phyloP scores from a whole-genome alignment of 1,139 yeast genomes.

The Protomyces inouyei region DNA sequence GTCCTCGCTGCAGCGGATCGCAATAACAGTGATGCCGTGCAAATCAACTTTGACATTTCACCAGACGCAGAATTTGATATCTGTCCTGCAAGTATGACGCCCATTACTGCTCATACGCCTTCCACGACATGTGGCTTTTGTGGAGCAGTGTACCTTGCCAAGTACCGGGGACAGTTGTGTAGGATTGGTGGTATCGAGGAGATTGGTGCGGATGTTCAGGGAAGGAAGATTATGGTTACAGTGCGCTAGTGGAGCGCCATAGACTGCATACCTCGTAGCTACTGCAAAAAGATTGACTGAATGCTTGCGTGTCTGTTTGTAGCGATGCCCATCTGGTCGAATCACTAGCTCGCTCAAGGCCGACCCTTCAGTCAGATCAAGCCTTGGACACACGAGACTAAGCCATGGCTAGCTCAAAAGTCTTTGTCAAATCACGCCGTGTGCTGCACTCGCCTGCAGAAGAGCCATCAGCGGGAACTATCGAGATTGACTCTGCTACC shows the following conservation, averaged over 20 bases:
- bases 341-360: too few relatives aligned
- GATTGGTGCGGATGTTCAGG: conserved; percentile 95
- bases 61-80: conserved; percentile 76
- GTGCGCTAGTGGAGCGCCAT: neutral
- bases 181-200: conserved; percentile 67
- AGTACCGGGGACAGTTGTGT: conserved; percentile 75
- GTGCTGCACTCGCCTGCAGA: conserved; percentile 1
- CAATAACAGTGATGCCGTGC: conserved; percentile 76
- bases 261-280: neutral
- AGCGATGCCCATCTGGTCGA: too few relatives aligned
- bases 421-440: conserved; percentile 9
- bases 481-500: conserved; percentile 7
- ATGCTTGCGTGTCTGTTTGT: too few relatives aligned
- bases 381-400: too few relatives aligned
- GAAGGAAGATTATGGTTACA: conserved; percentile 39
- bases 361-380: too few relatives aligned
- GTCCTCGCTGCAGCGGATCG: conserved; percentile 75
- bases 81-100: conserved; percentile 79
- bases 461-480: conserved; percentile 8
- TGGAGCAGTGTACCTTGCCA: conserved; percentile 77
- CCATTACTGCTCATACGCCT: conserved; percentile 69
- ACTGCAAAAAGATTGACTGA: neutral
- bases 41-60: conserved; percentile 78
- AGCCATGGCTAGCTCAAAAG: neutral
- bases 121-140: conserved; percentile 54